These are phyloP conservation scores for Coemansia sp. DNA, from an alignment of 192 early-diverging fungal species.

Conservation along the genomic window DNA sequence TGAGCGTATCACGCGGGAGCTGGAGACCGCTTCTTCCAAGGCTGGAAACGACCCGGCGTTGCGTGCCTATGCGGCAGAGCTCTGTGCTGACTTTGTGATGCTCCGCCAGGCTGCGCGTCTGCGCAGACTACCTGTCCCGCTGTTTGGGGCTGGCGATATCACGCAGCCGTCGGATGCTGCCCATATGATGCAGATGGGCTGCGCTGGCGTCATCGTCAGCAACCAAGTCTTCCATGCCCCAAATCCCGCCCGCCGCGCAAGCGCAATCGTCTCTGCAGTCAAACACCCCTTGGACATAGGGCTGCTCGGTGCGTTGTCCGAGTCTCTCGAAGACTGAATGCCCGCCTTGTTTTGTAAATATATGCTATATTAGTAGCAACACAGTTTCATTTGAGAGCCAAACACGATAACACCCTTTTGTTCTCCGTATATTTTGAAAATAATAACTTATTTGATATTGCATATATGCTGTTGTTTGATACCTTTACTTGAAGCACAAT, in stretches of 20 bases:
- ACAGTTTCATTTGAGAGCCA: no score
- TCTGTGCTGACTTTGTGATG: not conserved
- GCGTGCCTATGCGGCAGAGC: not conserved
- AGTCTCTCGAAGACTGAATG: not conserved
- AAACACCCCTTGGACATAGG: no score
- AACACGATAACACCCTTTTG: no score
- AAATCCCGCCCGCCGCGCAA: constrained; percentile 85
- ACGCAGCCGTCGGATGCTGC: constrained; percentile 97
- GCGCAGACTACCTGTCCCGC: constrained; percentile 84
- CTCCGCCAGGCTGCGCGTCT: constrained; percentile 1
- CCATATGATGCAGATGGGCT: constrained; percentile 95
- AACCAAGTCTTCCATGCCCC: constrained; percentile 87
- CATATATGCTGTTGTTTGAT: no score
- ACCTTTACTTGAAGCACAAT: no score
- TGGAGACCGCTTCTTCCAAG: not conserved
- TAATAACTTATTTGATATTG: no score
- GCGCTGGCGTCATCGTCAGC: constrained; percentile 95
- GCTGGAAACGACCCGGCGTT: not conserved
- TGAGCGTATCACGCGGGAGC: constrained; percentile 3
- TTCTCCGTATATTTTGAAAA: no score
- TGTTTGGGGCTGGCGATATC: constrained; percentile 95
- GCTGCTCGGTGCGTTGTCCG: not conserved
- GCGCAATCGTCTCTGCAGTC: constrained; percentile 82
- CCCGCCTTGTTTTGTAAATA: no score
- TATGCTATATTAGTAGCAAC: no score